Evolutionary conservation across 2,329 filamentous ascomycete genomes (phyloP), one percentile per base, ranked within the genome.

Genomic region (Fusarium tjaetaba): DNA sequence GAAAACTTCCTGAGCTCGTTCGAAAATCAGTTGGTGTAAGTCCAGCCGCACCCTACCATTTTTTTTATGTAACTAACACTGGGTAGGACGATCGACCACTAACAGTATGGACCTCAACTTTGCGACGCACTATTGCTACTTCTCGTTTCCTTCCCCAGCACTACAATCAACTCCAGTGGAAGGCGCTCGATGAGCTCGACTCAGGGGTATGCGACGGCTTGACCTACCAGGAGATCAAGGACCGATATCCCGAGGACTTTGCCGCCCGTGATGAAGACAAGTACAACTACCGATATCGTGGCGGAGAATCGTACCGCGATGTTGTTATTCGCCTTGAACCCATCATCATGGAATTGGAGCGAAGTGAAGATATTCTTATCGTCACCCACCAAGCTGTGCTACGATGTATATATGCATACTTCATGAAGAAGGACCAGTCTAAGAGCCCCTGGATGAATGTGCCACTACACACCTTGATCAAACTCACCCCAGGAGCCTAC

Each of bases 291-390:
- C 94, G 96, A 65, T 99, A 99, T 84, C 92, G 96, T 10, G 96
- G 96, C 72, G 96, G 96, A 61, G 96, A 99, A 85, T 97, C 94
- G 70, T 92, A 99, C 82, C 94, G 96, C 63, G 96, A 99, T 79
- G 96, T 99, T 3, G 96, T 99, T 45, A 98, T 98, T 79, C 94
- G 96, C 2, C 91, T 99, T 1, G 96, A 99, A 81, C 96, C 96
- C 71, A 99, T 99, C 84, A 99, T 99, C 84, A 99, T 99, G 96
- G 96, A 99, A 82, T 88, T 99, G 59, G 96, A 99, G 83, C 91
- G 96, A 71, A 94, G 92, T 76, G 96, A 98, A 83, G 97, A 99
- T 80, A 97, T 99, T 75, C 90, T 99, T 69, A 98, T 99, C 77
- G 95, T 99, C 70, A 98, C 96, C 7, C 96, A 99, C 82, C 96